phyloP scores from a whole-genome alignment of 2,329 filamentous ascomycete genomes.

The Talaromyces pinophilus region DNA sequence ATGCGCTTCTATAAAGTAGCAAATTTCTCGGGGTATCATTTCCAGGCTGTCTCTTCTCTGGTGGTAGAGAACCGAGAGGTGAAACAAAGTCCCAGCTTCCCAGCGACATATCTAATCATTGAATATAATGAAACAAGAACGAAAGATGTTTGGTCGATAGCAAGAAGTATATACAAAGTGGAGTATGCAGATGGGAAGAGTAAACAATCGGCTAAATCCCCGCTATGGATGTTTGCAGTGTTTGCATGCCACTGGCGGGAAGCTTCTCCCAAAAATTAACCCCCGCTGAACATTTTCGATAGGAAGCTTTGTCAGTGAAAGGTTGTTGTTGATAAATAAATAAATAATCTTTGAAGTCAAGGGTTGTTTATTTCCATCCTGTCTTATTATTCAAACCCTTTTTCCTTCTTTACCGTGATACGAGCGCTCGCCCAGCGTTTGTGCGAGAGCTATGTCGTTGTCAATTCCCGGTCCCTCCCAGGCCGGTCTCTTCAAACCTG shows the following conservation, averaged over 20 bases:
- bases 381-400: neutral
- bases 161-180: neutral
- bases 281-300: slow-evolving; percentile 18
- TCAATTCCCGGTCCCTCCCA: slow-evolving; percentile 94
- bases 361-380: neutral
- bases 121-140: neutral
- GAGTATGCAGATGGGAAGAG: neutral
- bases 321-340: neutral
- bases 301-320: slow-evolving; percentile 6
- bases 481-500: slow-evolving; percentile 88
- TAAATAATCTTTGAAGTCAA: neutral
- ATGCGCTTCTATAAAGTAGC: neutral
- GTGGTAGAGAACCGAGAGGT: neutral
- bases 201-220: slow-evolving; percentile 14
- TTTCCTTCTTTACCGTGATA: slow-evolving; percentile 16
- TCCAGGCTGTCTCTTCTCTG: neutral
- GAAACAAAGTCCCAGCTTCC: neutral
- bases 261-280: slow-evolving; percentile 22
- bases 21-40: neutral
- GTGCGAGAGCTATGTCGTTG: slow-evolving; percentile 74
- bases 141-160: neutral
- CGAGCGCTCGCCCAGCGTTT: slow-evolving; percentile 13
- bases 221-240: slow-evolving; percentile 16
- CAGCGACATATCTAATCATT: neutral
- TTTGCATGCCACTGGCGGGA: slow-evolving; percentile 22